phyloP scores from a whole-genome alignment of 2,329 filamentous ascomycete genomes.

The Venturia carpophila region DNA sequence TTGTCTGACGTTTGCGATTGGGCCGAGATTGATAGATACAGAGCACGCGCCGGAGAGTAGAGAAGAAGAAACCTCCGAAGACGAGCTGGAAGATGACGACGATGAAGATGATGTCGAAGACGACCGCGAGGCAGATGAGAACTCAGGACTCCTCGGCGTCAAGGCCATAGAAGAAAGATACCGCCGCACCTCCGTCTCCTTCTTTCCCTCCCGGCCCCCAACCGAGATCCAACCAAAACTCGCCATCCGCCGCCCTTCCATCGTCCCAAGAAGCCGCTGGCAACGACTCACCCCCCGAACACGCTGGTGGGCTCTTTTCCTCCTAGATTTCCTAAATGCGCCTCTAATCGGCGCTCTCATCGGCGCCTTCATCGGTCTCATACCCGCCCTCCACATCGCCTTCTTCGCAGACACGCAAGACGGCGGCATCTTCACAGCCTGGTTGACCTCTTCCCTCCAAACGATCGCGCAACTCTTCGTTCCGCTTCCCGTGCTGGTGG shows the following conservation, averaged over 20 bases:
- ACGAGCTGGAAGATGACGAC: slow-evolving; percentile 15
- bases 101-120: slow-evolving; percentile 19
- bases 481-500: slow-evolving; percentile 56
- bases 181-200: slow-evolving; percentile 24
- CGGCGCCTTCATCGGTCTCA: slow-evolving; percentile 53
- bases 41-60: slow-evolving; percentile 27
- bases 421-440: slow-evolving; percentile 58
- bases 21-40: slow-evolving; percentile 20
- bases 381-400: slow-evolving; percentile 49
- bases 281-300: slow-evolving; percentile 30
- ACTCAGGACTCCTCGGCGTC: slow-evolving; percentile 19
- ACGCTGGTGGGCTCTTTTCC: slow-evolving; percentile 35
- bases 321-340: slow-evolving; percentile 51
- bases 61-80: slow-evolving; percentile 17
- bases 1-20: slow-evolving; percentile 19
- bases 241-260: slow-evolving; percentile 24
- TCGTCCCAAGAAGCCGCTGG: slow-evolving; percentile 25
- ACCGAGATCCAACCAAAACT: not conserved
- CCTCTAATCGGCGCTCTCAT: slow-evolving; percentile 53
- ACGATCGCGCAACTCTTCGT: slow-evolving; percentile 59
- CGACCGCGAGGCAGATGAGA: slow-evolving; percentile 20
- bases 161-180: not conserved
- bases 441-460: slow-evolving; percentile 54
- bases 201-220: slow-evolving; percentile 26
- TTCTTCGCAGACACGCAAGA: slow-evolving; percentile 53